Conservation (phyloP, 1,139 yeast genomes). For the Hanseniaspora gamundiae region DNA sequence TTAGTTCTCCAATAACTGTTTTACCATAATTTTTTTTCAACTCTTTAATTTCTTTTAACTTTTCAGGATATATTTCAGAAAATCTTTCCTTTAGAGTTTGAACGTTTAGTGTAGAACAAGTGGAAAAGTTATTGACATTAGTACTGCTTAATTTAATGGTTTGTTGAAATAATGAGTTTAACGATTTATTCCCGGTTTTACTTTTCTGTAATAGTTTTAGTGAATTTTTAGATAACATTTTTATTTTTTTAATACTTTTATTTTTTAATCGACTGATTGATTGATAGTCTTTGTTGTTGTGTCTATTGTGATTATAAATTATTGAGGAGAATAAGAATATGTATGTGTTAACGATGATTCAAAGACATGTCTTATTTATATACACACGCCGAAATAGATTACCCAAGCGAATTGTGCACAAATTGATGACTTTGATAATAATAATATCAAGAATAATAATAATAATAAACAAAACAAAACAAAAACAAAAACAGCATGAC, state of each 20-base stretch:
- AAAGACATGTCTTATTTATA: too few species aligned
- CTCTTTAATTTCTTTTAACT: constrained; percentile 83
- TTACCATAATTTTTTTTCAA: constrained; percentile 83
- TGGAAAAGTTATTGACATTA: constrained; percentile 10
- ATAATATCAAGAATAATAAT: too few species aligned
- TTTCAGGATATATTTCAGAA: constrained; percentile 83
- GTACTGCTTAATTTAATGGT: constrained; percentile 1
- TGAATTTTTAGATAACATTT: not conserved
- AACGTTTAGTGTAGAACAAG: constrained; percentile 18
- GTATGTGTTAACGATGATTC: too few species aligned
- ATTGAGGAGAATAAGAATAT: too few species aligned
- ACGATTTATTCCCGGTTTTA: not conserved
- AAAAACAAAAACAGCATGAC: too few species aligned
- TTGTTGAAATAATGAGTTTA: not conserved
- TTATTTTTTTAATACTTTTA: too few species aligned
- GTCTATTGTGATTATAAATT: not conserved
- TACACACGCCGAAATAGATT: too few species aligned
- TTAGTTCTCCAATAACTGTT: constrained; percentile 85
- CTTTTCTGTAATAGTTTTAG: not conserved
- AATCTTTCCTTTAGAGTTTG: constrained; percentile 83
- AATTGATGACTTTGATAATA: too few species aligned
- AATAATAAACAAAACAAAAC: too few species aligned
- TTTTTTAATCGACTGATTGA: too few species aligned
- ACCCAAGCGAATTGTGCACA: too few species aligned
- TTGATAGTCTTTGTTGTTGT: not conserved